Percentiles rank a stretch among this genome's conserved stretches.
phyloP scores from a whole-genome alignment of 495 filamentous ascomycete genomes.

The Astrothelium subdiscretum region DNA sequence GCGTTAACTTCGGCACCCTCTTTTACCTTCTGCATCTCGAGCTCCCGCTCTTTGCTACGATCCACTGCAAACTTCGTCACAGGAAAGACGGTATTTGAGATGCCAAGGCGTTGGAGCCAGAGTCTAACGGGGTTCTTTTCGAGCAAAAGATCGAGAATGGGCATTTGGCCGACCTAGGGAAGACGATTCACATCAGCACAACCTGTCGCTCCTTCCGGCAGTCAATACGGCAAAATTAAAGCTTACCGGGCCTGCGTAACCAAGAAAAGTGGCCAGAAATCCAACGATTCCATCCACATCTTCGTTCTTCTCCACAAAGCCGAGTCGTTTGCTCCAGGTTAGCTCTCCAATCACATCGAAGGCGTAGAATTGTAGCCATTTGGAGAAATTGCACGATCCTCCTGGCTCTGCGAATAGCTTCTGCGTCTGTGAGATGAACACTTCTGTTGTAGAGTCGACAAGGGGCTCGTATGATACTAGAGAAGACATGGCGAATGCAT shows the following conservation, averaged over 20 bases:
- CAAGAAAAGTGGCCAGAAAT: conserved; percentile 34
- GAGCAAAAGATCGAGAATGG: conserved; percentile 38
- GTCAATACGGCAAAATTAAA: neutral
- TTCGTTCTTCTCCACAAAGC: conserved; percentile 29
- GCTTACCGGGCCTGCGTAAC: conserved; percentile 34
- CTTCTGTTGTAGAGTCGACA: conserved; percentile 51
- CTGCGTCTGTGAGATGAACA: conserved; percentile 52
- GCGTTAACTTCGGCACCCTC: conserved; percentile 25
- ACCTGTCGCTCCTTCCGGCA: neutral
- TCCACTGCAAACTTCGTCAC: conserved; percentile 49
- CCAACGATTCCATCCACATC: conserved; percentile 31
- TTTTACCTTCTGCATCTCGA: conserved; percentile 31
- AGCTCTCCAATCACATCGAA: conserved; percentile 60
- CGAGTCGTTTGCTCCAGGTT: conserved; percentile 30
- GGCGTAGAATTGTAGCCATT: conserved; percentile 70
- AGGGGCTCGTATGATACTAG: conserved; percentile 65
- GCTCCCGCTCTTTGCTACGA: conserved; percentile 42
- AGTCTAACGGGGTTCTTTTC: conserved; percentile 40
- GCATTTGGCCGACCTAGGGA: conserved; percentile 36
- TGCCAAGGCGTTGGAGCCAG: conserved; percentile 27
- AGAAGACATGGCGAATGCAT: conserved; percentile 61
- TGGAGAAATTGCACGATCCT: conserved; percentile 48
- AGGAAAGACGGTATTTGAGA: conserved; percentile 46
- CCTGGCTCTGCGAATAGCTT: conserved; percentile 42
- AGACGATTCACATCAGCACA: neutral